phyloP scores from a whole-genome alignment of 129 eudicot species.

The Smallanthus sonchifolius region DNA sequence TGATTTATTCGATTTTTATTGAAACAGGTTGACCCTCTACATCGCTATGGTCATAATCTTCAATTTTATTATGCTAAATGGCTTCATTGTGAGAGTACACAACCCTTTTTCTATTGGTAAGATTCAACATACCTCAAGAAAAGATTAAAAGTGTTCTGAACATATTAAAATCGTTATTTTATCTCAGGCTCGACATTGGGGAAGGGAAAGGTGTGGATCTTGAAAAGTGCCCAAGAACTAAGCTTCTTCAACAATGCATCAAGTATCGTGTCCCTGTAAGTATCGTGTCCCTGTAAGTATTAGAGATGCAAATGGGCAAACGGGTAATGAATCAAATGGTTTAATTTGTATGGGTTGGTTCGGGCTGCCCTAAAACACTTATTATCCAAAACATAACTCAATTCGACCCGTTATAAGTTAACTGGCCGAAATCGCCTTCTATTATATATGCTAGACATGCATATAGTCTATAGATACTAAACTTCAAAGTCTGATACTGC shows the following conservation, averaged over 20 bases:
- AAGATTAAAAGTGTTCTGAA: neutral
- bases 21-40: slow-evolving; percentile 83
- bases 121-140: slow-evolving; percentile 9
- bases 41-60: slow-evolving; percentile 94
- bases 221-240: slow-evolving; percentile 69
- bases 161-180: slow-evolving; percentile 7
- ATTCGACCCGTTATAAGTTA: neutral
- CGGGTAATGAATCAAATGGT: neutral
- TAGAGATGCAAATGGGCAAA: neutral
- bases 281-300: slow-evolving; percentile 87
- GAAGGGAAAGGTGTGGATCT: slow-evolving; percentile 74
- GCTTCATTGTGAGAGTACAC: slow-evolving; percentile 73
- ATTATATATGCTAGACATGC: neutral
- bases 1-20: slow-evolving; percentile 4
- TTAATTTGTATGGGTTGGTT: neutral
- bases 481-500: no score
- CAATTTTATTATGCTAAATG: slow-evolving; percentile 72
- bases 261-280: slow-evolving; percentile 91
- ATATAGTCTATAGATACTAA: no score
- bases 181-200: slow-evolving; percentile 84
- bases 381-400: neutral
- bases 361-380: neutral
- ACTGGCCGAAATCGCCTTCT: neutral
- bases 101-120: slow-evolving; percentile 95
- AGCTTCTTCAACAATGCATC: slow-evolving; percentile 86